phyloP scores from a whole-genome alignment of 495 filamentous ascomycete species.

The Collariella sp. region DNA sequence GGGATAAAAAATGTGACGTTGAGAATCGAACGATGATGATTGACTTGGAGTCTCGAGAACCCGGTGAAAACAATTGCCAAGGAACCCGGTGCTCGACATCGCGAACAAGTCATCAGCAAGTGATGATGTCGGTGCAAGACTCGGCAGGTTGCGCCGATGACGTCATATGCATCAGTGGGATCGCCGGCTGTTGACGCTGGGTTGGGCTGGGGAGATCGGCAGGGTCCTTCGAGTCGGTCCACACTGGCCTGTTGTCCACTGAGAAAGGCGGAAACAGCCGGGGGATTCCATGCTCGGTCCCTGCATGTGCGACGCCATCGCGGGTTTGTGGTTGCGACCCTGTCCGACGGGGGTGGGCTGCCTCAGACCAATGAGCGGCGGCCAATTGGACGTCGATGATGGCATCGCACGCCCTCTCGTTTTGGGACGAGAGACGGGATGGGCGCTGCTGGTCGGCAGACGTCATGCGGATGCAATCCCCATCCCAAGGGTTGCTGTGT shows the following conservation, averaged over 20 bases:
- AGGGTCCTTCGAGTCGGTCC: constrained; percentile 3
- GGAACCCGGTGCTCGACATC: background rate
- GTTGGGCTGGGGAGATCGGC: background rate
- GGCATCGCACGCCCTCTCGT: constrained; percentile 5
- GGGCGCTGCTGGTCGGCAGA: constrained; percentile 14
- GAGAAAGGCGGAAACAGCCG: constrained; percentile 1
- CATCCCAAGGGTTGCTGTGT: background rate
- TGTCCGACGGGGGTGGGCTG: background rate
- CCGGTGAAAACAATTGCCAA: background rate
- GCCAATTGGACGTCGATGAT: constrained; percentile 6
- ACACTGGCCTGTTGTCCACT: background rate
- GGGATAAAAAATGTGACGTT: background rate
- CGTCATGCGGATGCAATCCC: constrained; percentile 19
- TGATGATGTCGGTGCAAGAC: background rate
- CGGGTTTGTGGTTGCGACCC: background rate
- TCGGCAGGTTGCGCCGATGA: background rate
- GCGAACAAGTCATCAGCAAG: background rate
- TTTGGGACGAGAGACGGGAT: background rate
- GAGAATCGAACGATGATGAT: background rate
- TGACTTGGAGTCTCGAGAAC: background rate
- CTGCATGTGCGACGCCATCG: background rate
- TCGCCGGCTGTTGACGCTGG: background rate
- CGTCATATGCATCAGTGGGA: constrained; percentile 7
- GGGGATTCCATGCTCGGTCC: background rate
- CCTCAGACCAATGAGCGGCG: constrained; percentile 8